Base-by-base conservation (phyloP, 768 basidiomycete genomes). In the Phlegmacium glaucopus region DNA sequence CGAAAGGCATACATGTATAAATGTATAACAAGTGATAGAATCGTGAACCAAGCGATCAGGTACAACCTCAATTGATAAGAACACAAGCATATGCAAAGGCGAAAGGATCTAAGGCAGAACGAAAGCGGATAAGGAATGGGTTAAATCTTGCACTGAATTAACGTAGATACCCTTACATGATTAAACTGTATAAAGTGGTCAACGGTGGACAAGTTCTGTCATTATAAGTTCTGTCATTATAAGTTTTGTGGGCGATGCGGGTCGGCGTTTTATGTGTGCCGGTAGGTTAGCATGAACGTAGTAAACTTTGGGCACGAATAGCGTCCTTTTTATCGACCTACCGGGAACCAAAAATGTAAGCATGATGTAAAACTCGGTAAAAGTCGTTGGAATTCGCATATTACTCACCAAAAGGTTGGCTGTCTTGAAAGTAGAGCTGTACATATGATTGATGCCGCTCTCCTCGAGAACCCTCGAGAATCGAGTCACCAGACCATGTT, bases 361-460 rank as follows among this genome's bases (percentile, higher is more conserved):
- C 40, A 11, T 30, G 38, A 35, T 38, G 37, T 37, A 2, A 39
- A 15, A 12, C 17, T 41, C 4, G 36, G 22, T 22, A 5, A 5
- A 22, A 22, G 22, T 22, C 22, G 2, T 5, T 22, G 22, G 22
- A 22, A 22, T 5, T 22, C 22, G 15, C 17, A 39, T 37, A 55
- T 46, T 44, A 59, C 70, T 51, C 55, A 90, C 87, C 56, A 90
- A 69, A 27, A 91, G 64, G 64, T 91, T 90, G 47, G 88, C 88
- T 6, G 85, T 86, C 67, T 87, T 87, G 61, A 81, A 85, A n/a
- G 88, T 89, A 37, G 86, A 87, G 48, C 82, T 85, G 60, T 90
- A 90, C 79, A 90, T 85, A 60, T 89, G 86, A 66, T 89, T 87
- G 60, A 91, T 83, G 9, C 79, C 78, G 55, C 84, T 83, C 53